These are phyloP conservation scores for Candida frijolesensis DNA, from an alignment of 1,139 yeast genomes.

Conservation along the genomic window DNA sequence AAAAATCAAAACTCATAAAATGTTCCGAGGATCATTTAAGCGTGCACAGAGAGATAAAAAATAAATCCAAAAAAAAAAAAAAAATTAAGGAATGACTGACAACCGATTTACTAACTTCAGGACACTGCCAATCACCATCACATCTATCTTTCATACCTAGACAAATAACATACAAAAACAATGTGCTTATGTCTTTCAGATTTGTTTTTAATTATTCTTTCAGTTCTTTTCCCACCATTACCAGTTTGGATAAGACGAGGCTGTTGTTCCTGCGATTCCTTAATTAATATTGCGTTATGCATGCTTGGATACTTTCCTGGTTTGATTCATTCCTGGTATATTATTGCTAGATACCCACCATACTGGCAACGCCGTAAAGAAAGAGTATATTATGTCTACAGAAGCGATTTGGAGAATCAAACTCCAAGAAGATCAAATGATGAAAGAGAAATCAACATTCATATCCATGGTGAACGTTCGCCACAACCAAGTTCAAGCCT, in stretches of 20 bases:
- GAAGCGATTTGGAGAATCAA: slow-evolving; percentile 37
- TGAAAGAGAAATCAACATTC: slow-evolving; percentile 5
- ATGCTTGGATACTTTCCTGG: slow-evolving; percentile 71
- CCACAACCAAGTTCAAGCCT: slow-evolving; percentile 15
- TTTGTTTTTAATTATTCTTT: slow-evolving; percentile 57
- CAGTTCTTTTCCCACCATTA: slow-evolving; percentile 68
- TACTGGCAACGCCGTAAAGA: slow-evolving; percentile 23
- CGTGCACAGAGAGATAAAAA: not conserved
- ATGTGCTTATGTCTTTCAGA: slow-evolving; percentile 42
- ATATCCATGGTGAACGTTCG: slow-evolving; percentile 5
- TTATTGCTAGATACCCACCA: slow-evolving; percentile 52
- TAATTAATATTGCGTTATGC: slow-evolving; percentile 60
- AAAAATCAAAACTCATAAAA: not conserved
- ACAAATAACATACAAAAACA: not conserved
- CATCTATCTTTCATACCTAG: not conserved
- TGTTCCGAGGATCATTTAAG: too few relatives aligned
- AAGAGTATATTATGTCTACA: slow-evolving; percentile 35
- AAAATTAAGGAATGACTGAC: slow-evolving; percentile 2
- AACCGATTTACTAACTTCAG: not conserved
- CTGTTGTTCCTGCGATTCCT: slow-evolving; percentile 59
- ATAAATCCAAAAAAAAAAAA: not conserved
- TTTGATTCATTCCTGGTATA: slow-evolving; percentile 66
- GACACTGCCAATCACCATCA: too few relatives aligned
- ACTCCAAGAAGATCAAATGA: slow-evolving; percentile 9
- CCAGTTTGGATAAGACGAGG: slow-evolving; percentile 75